These are phyloP conservation scores for Diutina rugosa DNA, from an alignment of 1,139 yeast species.

Conservation along the genomic window DNA sequence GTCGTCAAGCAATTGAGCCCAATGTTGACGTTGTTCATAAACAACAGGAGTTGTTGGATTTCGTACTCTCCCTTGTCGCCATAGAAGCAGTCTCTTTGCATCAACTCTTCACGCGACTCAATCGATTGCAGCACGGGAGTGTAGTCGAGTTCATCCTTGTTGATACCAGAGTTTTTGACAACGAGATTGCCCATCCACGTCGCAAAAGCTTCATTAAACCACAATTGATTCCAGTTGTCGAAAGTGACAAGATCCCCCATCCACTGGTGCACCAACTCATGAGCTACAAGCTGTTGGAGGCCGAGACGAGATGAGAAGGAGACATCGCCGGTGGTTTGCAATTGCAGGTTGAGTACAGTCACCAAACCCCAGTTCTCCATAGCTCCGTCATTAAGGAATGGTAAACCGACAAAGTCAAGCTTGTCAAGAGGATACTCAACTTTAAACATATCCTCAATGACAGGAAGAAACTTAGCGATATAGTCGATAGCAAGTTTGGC, in stretches of 20 bases:
- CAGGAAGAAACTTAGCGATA: constrained; percentile 33
- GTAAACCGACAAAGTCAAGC: constrained; percentile 52
- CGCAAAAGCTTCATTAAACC: constrained; percentile 71
- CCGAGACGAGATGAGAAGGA: not conserved
- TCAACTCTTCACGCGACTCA: constrained; percentile 13
- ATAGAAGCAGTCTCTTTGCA: constrained; percentile 27
- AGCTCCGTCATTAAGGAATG: constrained; percentile 62
- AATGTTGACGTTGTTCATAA: constrained; percentile 15
- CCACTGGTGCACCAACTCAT: constrained; percentile 72
- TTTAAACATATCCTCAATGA: constrained; percentile 27
- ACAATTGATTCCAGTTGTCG: constrained; percentile 51
- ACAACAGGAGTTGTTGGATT: not conserved
- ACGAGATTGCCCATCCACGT: constrained; percentile 48
- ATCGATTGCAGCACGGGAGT: constrained; percentile 11
- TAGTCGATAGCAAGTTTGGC: constrained; percentile 33
- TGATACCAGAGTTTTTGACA: constrained; percentile 11
- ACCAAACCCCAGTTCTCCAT: constrained; percentile 72
- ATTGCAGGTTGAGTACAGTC: constrained; percentile 40
- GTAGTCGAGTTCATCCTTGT: constrained; percentile 12
- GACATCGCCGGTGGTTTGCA: constrained; percentile 18
- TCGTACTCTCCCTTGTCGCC: constrained; percentile 11
- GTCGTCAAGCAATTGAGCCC: constrained; percentile 28
- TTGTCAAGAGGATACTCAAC: constrained; percentile 43
- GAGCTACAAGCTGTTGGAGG: constrained; percentile 39
- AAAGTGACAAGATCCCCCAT: constrained; percentile 55